Percentiles rank a stretch among this genome's conserved stretches.
phyloP scores from a whole-genome alignment of 176 grass and related monocot genomes.

The Leersia perrieri region DNA sequence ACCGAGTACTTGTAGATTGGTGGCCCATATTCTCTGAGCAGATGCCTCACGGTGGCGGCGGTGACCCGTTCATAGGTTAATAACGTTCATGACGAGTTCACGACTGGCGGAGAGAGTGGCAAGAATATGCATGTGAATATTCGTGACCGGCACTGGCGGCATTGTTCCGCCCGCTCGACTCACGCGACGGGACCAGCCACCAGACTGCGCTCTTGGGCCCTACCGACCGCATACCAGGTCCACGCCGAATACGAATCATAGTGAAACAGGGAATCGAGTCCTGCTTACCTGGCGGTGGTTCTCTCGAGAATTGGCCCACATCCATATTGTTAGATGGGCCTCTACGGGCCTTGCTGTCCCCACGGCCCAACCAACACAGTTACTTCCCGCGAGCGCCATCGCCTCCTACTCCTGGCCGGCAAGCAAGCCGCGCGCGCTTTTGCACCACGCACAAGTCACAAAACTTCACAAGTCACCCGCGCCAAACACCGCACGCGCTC shows the following conservation, averaged over 20 bases:
- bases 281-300: too few relatives aligned
- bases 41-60: too few relatives aligned
- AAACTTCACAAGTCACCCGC: constrained; percentile 50
- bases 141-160: neutral
- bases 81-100: neutral
- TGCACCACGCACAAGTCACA: constrained; percentile 46
- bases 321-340: too few relatives aligned
- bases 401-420: constrained; percentile 30
- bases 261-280: too few relatives aligned
- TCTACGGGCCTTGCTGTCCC: neutral
- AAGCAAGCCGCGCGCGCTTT: constrained; percentile 37
- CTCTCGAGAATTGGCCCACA: too few relatives aligned
- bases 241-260: neutral
- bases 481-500: neutral
- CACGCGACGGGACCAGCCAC: neutral
- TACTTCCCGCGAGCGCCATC: constrained; percentile 22
- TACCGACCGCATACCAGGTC: neutral
- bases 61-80: too few relatives aligned
- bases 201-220: too few relatives aligned
- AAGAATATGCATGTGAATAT: constrained; percentile 32
- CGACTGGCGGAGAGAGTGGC: neutral
- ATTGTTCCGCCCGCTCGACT: neutral
- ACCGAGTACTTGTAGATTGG: too few relatives aligned
- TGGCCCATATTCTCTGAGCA: too few relatives aligned
- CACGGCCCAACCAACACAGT: neutral